Percentiles rank a stretch among this genome's conserved stretches.
These are phyloP conservation scores for Zangia roseola DNA, from an alignment of 768 basidiomycete genomes.

Conservation along the genomic window DNA sequence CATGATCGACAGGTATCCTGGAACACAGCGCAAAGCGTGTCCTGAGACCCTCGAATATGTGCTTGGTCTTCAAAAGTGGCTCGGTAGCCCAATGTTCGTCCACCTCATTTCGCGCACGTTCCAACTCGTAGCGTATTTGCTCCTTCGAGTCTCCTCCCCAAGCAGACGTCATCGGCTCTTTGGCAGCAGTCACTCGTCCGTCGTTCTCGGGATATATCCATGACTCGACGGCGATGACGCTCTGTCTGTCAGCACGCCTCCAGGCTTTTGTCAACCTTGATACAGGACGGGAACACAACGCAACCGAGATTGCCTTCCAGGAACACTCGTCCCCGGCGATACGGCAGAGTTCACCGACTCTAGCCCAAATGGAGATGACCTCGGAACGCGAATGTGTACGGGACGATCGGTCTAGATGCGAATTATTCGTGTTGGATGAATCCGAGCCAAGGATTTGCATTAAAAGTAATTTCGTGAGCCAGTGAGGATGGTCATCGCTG, in stretches of 20 bases:
- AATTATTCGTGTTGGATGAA: slow-evolving; percentile 34
- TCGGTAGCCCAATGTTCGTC: slow-evolving; percentile 46
- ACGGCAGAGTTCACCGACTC: slow-evolving; percentile 71
- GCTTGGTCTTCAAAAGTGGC: slow-evolving; percentile 40
- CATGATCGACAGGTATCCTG: slow-evolving; percentile 35
- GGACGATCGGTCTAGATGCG: slow-evolving; percentile 40
- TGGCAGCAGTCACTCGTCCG: slow-evolving; percentile 26
- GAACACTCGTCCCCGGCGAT: slow-evolving; percentile 75
- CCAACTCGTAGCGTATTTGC: slow-evolving; percentile 46
- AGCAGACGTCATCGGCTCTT: slow-evolving; percentile 51
- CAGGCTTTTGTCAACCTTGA: slow-evolving; percentile 78
- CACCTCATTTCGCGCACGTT: slow-evolving; percentile 42
- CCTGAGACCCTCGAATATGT: slow-evolving; percentile 52
- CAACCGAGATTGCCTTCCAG: slow-evolving; percentile 72
- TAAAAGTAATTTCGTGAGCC: slow-evolving; percentile 74
- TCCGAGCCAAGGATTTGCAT: slow-evolving; percentile 69
- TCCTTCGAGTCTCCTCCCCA: slow-evolving; percentile 67
- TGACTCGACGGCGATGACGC: slow-evolving; percentile 56
- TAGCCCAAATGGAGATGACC: slow-evolving; percentile 69
- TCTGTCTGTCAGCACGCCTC: slow-evolving; percentile 66
- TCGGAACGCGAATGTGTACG: slow-evolving; percentile 72
- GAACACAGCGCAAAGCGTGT: slow-evolving; percentile 53
- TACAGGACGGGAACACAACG: slow-evolving; percentile 70
- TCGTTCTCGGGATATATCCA: slow-evolving; percentile 57
- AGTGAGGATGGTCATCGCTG: slow-evolving; percentile 70